Evolutionary conservation across 108 stramenopile genomes (phyloP), one percentile per base, ranked within the genome.

Genomic region (Thalassiosira profunda): DNA sequence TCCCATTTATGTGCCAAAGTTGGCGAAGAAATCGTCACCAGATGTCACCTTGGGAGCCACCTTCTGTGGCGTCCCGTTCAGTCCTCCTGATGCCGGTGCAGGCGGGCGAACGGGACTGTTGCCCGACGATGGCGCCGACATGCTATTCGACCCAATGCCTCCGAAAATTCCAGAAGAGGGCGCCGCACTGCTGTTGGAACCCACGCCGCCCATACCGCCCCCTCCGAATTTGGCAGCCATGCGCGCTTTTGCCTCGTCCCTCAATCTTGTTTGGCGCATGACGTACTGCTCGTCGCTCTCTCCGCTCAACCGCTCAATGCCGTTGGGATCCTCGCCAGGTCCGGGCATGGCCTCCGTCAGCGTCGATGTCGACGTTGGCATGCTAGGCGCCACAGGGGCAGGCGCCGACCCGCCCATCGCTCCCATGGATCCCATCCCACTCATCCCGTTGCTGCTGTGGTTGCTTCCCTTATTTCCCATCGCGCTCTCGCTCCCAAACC

Each of bases 281-380:
- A 98, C 87, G 56, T 98, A 98, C 64, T 98, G 92, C 40, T 81
- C 82, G 62, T 97, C 95, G 6, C 88, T 83, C 71, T 98, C 97
- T 21, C 95, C 95, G 3, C 88, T 85, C 24, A 98, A 71, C 5
- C 91, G 79, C 65, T 89, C 94, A 58, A 96, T 86, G 11, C 94
- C 92, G 43, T 91, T 93, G 46, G 84, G 81, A 56, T 96, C 97
- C 53, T 87, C 90, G 1, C 89, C 87, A 3, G 93, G 92, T 40
- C 83, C 52, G 8, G 86, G 81, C 14, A 72, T 80, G 1, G 89
- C 86, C 66, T 89, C 86, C 44, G 52, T 61, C n/a, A 51, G 17
- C 33, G 59, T 55, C 14, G 60, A 73, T 8, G 68, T 29, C 23
- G 29, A 60, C 10, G 42, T 15, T 18, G 12, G 17, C 14, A 40